Evolutionary conservation across 176 grass and related monocot species (phyloP), one percentile per base, ranked within the genome.

Genomic region (Neostapfia colusana): DNA sequence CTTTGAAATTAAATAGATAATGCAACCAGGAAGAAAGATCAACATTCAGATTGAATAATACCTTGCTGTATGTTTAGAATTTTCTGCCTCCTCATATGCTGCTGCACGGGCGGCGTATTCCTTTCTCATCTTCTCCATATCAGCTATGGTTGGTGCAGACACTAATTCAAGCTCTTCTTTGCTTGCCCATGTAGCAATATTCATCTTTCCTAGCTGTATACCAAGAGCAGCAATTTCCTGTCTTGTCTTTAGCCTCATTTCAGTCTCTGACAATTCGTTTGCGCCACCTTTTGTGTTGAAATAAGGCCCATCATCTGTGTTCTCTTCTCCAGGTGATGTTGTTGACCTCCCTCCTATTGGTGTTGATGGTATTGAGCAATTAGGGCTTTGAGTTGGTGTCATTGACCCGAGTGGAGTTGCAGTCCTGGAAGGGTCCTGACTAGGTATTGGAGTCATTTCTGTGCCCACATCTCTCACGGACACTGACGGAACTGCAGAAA

Each of bases 401-500:
- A 90, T 72, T 41, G 95, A 94, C 57, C 73, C 87, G 5, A 98
- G 82, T 24, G 95, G 95, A 62, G 89, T 96, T 73, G 73, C 83
- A 14, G 81, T 96, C 67, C 86, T 83, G 13, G 89, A 92, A 61
- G 92, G 92, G 1, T 96, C 92, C 39, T 96, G 89, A 53, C 92
- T 98, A 15, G 91, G 87, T 57, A 98, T 92, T 8, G 95, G 91
- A 27, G 95, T 98, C 91, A 98, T 98, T 85, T 98, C 95, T 51
- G 95, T 98, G 60, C 95, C 95, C 5, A 98, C 68, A 70, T 98
- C 91, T 88, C 91, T 83, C 58, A 91, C 82, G 0, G 89, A 94
- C 14, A 94, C 88, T 0, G 82, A 72, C 35, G 87, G 89, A 73
- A 80, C 76, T 57, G 78, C 48, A 27, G 84, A 71, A 37, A 14